phyloP scores from a whole-genome alignment of 2,329 filamentous ascomycete genomes.

The Exophiala calicioides region DNA sequence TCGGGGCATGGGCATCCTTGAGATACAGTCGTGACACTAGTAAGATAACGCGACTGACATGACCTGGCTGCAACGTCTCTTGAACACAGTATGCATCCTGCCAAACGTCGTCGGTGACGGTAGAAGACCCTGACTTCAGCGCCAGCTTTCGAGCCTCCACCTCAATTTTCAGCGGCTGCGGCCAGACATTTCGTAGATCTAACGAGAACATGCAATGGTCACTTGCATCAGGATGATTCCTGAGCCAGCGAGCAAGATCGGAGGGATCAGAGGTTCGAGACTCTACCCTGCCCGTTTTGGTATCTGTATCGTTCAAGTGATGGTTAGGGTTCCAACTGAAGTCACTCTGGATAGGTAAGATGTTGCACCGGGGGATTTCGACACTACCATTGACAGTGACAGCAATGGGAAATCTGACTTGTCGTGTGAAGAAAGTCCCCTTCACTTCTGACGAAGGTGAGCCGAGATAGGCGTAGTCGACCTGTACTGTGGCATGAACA shows the following conservation, averaged over 20 bases:
- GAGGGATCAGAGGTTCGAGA: neutral
- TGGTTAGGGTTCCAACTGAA: slow-evolving; percentile 60
- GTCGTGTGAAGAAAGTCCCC: slow-evolving; percentile 78
- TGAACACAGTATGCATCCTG: slow-evolving; percentile 36
- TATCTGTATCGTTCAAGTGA: slow-evolving; percentile 36
- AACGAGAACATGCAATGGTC: slow-evolving; percentile 78
- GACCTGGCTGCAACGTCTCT: slow-evolving; percentile 57
- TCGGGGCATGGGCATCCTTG: slow-evolving; percentile 71
- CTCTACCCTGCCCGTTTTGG: neutral
- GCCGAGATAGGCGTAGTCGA: slow-evolving; percentile 84
- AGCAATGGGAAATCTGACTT: slow-evolving; percentile 76
- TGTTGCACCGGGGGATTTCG: slow-evolving; percentile 76
- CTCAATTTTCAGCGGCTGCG: slow-evolving; percentile 70
- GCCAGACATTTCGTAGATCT: slow-evolving; percentile 89
- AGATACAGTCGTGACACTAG: slow-evolving; percentile 75
- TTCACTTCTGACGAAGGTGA: slow-evolving; percentile 66
- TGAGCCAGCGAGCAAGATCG: slow-evolving; percentile 18
- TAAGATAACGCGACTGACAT: slow-evolving; percentile 72
- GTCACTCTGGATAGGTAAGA: slow-evolving; percentile 69
- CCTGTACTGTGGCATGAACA: slow-evolving; percentile 74
- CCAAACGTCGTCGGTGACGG: slow-evolving; percentile 11
- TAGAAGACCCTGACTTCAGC: slow-evolving; percentile 4
- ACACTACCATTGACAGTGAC: slow-evolving; percentile 91
- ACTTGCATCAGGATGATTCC: slow-evolving; percentile 40
- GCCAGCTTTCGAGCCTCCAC: slow-evolving; percentile 51